Evolutionary conservation across 1,284 basidiomycete species (phyloP), one percentile per base, ranked within the genome.

Genomic region (Mrakiaceae sp.): DNA sequence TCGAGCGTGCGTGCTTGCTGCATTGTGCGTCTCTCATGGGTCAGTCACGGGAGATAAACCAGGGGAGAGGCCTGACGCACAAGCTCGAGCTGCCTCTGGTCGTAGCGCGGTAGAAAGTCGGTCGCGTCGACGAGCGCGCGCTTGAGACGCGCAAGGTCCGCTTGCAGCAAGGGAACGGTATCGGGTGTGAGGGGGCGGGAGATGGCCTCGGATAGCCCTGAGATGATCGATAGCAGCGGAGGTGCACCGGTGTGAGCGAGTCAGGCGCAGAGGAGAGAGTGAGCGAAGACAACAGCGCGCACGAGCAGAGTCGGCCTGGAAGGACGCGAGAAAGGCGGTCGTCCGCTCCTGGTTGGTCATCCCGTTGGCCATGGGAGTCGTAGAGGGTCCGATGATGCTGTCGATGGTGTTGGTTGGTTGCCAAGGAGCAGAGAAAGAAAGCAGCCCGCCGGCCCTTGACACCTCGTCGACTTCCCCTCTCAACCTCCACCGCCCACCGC

Each of bases 21-120:
- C 10, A 27, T 27, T 27, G 27, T 27, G 27, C 27, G 27, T 27
- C 27, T 27, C 27, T 27, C 27, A 27, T 27, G 27, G 27, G 27
- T 27, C 27, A 27, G 27, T 39, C 3, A 46, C 14, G 27, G 7
- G n/a, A 40, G 14, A 5, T 42, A 9, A 42, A 44, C 2, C 44
- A 52, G n/a, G 40, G 39, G 3, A 43, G 11, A 50, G 16, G 6
- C 12, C 14, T 10, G 10, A 51, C 55, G 53, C 14, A 66, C 64
- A 9, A 27, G 44, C 5, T 66, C 64, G 16, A 55, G 48, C 53
- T 66, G 55, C 2, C 64, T 54, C 47, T 66, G 64, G 42, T 66
- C 64, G 49, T 66, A 66, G 14, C 51, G 42, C 12, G 64, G 64
- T 6, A 66, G 55, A n/a, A 52, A 66, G 11, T 54, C 60, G 5